Base-by-base conservation (phyloP, 352 stramenopile species). In the Pythium dissimile region DNA sequence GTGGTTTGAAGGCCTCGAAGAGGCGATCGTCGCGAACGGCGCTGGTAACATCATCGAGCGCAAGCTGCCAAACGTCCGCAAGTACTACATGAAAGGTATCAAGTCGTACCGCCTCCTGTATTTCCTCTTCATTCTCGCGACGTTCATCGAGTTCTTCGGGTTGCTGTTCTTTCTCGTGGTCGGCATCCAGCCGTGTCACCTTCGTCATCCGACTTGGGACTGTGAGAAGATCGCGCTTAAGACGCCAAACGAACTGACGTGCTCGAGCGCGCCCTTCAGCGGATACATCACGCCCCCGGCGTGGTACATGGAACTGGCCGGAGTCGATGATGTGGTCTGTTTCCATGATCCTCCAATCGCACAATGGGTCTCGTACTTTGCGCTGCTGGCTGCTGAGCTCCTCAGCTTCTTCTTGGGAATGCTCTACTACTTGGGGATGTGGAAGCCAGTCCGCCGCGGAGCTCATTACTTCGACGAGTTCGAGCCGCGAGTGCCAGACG, bases 361-460 rank as follows among this genome's bases (percentile, higher is more conserved):
- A 18, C 84, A 92, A 69, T 94, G 84, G 84, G 75, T 90, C 2
- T 76, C 82, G 38, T 94, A 88, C 69, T 92, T 92, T 44, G 73
- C 77, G 16, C 61, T 94, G 48, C 52, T 92, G 16, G 61, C 75
- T 6, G 82, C 77, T 0, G 84, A 94, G 42, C 26, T 89, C 15
- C 45, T 94, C 16, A 86, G 64, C 13, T 87, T 91, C 32, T 54
- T 90, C 23, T 68, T 94, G 16, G 76, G 82, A 31, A 58, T 76
- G 4, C 62, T 94, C 23, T 94, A 92, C 72, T 94, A 94, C 75
- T 65, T 92, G n/a, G 84, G 84, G 27, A 94, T 94, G 84, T 94
- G 84, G 84, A 94, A 92, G 39, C 84, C 84, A 5, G 84, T 94
- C 48, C 84, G 82, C 72, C 84, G 84, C 66, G 84, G 84, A 8